phyloP scores from a whole-genome alignment of 768 basidiomycete genomes.

The Tulasnella sp. region DNA sequence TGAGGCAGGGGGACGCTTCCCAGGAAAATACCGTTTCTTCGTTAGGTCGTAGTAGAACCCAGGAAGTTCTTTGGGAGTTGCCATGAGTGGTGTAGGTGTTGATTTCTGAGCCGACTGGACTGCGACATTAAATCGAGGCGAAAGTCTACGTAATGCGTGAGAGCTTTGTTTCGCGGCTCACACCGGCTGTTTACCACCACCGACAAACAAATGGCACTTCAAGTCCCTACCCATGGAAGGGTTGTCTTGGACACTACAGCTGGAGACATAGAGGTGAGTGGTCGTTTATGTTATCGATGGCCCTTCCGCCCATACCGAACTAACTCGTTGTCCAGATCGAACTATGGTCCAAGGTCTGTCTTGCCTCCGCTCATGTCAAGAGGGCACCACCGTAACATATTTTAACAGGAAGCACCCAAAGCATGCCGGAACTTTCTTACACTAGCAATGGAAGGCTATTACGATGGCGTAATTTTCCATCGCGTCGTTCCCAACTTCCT shows the following conservation, averaged over 20 bases:
- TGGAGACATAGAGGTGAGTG: constrained; percentile 50
- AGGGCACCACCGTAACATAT: background rate
- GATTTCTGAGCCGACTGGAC: background rate
- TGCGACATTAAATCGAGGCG: background rate
- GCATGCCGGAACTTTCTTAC: constrained; percentile 86
- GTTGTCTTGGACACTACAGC: constrained; percentile 84
- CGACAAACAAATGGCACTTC: background rate
- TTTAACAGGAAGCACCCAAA: constrained; percentile 77
- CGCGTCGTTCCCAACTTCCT: constrained; percentile 88
- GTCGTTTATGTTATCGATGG: background rate
- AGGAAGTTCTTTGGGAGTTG: constrained; percentile 1
- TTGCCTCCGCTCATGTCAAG: too few relatives aligned
- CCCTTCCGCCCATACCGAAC: background rate
- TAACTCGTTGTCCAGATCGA: constrained; percentile 55
- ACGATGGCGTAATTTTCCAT: constrained; percentile 92
- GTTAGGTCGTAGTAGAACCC: constrained; percentile 20
- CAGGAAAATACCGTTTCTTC: constrained; percentile 22
- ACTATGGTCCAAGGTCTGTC: constrained; percentile 75
- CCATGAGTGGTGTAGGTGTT: background rate
- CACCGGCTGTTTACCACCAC: background rate
- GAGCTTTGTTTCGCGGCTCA: background rate
- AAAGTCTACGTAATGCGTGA: background rate
- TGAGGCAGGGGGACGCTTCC: background rate
- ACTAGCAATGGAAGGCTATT: constrained; percentile 90
- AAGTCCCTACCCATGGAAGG: constrained; percentile 75